A percentile compares a stretch with the other conserved stretches of the same genome.
Evolutionary conservation across 306 rosid genomes (phyloP).

Genomic region (Acacia melanoxylon): DNA sequence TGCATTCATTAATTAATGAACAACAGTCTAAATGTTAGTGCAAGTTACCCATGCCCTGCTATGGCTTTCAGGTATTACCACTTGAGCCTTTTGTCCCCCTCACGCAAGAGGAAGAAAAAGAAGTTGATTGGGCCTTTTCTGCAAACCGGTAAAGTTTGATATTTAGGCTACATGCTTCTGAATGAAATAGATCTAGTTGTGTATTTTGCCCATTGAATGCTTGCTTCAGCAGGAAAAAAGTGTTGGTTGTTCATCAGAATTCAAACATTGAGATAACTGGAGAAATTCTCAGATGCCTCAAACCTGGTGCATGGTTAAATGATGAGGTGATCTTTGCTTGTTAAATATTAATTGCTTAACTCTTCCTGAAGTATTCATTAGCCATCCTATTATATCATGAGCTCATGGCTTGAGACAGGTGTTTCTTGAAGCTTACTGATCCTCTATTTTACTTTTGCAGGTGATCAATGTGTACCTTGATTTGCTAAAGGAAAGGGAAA

Average conservation of each 20-base stretch:
- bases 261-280: constrained; percentile 78
- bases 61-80: constrained; percentile 56
- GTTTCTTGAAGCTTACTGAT: constrained; percentile 26
- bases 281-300: constrained; percentile 70
- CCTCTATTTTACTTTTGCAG: constrained; percentile 45
- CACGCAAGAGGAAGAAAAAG: constrained; percentile 56
- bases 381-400: constrained; percentile 1
- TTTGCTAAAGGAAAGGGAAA: constrained; percentile 97
- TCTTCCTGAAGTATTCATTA: constrained; percentile 20
- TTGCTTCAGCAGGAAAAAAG: constrained; percentile 53
- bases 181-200: constrained; percentile 19
- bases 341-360: neutral
- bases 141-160: constrained; percentile 55
- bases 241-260: constrained; percentile 71
- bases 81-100: constrained; percentile 68
- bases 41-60: constrained; percentile 6
- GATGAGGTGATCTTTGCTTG: constrained; percentile 72
- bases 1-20: constrained; percentile 16
- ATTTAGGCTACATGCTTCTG: constrained; percentile 16
- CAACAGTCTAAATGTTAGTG: constrained; percentile 11
- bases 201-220: constrained; percentile 23
- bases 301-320: constrained; percentile 81
- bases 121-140: constrained; percentile 56
- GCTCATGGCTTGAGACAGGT: constrained; percentile 19
- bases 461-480: constrained; percentile 90